Evolutionary conservation across 2,329 filamentous ascomycete species (phyloP), one percentile per base, ranked within the genome.

Genomic region (Biscogniauxia mediterranea): DNA sequence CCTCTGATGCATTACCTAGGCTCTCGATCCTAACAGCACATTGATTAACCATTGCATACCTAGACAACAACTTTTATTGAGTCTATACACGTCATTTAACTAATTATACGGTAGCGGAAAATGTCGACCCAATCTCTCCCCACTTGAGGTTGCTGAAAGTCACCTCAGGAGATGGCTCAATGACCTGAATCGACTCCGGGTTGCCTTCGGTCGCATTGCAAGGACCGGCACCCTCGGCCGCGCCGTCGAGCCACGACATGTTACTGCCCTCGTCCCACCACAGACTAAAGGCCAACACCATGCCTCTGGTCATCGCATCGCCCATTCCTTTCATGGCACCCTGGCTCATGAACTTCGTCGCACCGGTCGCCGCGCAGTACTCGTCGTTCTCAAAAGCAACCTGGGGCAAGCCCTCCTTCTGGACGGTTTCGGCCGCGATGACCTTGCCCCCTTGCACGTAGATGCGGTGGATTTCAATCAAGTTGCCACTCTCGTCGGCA

Each of bases 141-240:
- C 81, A 80, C 73, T 80, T 82, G 70, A 87, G 80, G 74, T 85
- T 85, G 64, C 79, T 82, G 72, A 81, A 86, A 13, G 76, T 79
- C 19, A 86, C 83, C 63, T 79, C 76, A 42, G 84, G 77, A 63
- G 78, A 74, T 1, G 83, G 75, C 63, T 79, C 71, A 38, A 78
- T 71, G 20, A 71, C 46, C 63, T 79, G 74, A 58, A 88, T 79
- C 25, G 77, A 75, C 7, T 67, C 61, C 2, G 83, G 82, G 21
- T 73, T 74, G 25, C 83, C 83, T 50, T 81, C 80, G 42, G 72
- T 76, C 8, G 77, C 77, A 60, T 76, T 69, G 68, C 84, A 86
- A 7, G 78, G 76, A 49, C 83, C 84, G 65, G 83, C 80, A 20
- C 77, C 77, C 52, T 78, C 75, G 65, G 81, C 79, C 63, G 74